These are phyloP conservation scores for Globisporangium solare DNA, from an alignment of 352 stramenopile genomes.

Conservation along the genomic window DNA sequence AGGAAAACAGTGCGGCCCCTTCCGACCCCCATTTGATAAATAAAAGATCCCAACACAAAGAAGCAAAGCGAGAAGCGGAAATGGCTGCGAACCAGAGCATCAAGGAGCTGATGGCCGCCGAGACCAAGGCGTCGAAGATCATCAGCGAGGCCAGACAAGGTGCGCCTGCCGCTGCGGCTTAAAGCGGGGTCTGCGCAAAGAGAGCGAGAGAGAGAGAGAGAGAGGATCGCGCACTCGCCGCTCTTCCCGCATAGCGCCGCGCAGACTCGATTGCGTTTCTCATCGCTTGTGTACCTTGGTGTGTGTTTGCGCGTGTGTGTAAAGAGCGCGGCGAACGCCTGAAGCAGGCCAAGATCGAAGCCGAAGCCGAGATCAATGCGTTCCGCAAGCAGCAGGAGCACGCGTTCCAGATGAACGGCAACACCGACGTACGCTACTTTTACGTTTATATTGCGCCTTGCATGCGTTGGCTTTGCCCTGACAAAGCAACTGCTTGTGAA, in stretches of 20 bases:
- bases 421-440: conserved; percentile 55
- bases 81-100: conserved; percentile 88
- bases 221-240: no score
- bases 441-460: neutral
- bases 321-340: conserved; percentile 84
- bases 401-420: conserved; percentile 83
- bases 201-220: no score
- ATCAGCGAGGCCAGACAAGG: conserved; percentile 84
- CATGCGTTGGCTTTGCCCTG: neutral
- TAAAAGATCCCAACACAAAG: conserved; percentile 10
- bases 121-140: conserved; percentile 89
- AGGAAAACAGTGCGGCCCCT: no score
- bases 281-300: neutral
- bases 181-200: neutral
- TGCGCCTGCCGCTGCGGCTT: conserved; percentile 13
- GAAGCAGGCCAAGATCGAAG: conserved; percentile 87
- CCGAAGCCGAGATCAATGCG: conserved; percentile 77
- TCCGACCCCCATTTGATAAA: neutral
- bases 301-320: neutral
- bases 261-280: neutral
- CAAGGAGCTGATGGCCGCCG: conserved; percentile 87
- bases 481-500: neutral
- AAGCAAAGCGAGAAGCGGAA: conserved; percentile 9
- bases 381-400: conserved; percentile 86
- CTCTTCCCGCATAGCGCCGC: no score